Base-by-base conservation (phyloP, 2,329 filamentous ascomycete species). In the Moelleriella libera region DNA sequence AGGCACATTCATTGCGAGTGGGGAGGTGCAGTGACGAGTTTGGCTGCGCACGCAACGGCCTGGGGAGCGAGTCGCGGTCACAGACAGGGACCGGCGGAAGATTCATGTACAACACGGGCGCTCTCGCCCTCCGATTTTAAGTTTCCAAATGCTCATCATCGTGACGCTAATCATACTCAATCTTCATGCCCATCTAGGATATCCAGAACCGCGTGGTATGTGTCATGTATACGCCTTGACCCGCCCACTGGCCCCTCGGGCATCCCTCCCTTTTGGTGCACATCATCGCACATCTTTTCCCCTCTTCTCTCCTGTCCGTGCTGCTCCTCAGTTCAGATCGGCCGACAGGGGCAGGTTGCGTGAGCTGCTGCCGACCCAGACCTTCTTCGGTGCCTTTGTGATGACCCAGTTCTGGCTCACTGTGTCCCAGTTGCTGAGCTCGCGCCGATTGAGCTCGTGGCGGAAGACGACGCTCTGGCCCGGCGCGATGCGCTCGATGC, bases 371-470 rank as follows among this genome's bases (percentile, higher is more conserved):
- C 76, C 76, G 6, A 80, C 72, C 51, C 61, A 75, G 10, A 76
- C 69, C 47, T 61, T 76, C 69, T 80, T 80, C 48, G 68, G 58
- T 44, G 64, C 57, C 14, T 65, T 55, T 7, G 66, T 70, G n/a
- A 79, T 56, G 43, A 88, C 76, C 89, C 90, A 97, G 69, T 96
- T 82, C 71, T 96, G 89, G n/a, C 67, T 62, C 1, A 60, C 71
- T 1, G 76, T 69, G 55, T 95, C 86, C 89, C 90, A 96, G 68
- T 88, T 92, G 61, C 83, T 88, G 48, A 96, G 55, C 59, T 96
- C 90, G 48, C 88, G 80, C 40, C 89, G 76, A 5, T 81, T 88
- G 48, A 96, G 65, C 12, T 80, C 74, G 0, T 78, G 80, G 1
- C 63, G 71, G 69, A 92, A 94, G 2, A 72, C 76, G 4, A 68